Percentiles rank a stretch among this genome's conserved stretches.
Evolutionary conservation across 306 rosid species (phyloP).

Genomic region (Abrus pulchellus): DNA sequence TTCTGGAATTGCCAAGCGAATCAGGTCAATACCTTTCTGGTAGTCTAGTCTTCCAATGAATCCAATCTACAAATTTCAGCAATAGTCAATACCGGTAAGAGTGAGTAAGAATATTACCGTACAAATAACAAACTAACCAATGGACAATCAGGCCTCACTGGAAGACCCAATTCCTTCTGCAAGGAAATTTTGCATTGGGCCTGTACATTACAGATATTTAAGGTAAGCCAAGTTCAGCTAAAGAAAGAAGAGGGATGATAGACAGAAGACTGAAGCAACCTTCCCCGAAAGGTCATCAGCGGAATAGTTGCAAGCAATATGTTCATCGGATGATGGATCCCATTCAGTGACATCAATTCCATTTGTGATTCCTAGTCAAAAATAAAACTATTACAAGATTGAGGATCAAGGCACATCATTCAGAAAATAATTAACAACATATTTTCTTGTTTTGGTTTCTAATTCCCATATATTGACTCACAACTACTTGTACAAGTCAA

Average conservation of each 20-base stretch:
- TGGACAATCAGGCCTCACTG: slow-evolving; percentile 77
- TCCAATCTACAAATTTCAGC: slow-evolving; percentile 74
- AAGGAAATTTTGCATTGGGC: slow-evolving; percentile 75
- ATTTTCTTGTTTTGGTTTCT: slow-evolving; percentile 23
- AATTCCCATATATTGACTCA: slow-evolving; percentile 32
- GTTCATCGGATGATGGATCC: slow-evolving; percentile 79
- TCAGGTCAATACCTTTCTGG: slow-evolving; percentile 92
- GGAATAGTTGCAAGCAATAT: slow-evolving; percentile 70
- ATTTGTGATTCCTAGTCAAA: slow-evolving; percentile 79
- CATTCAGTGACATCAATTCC: slow-evolving; percentile 85
- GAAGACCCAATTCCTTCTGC: slow-evolving; percentile 87
- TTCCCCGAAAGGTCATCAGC: slow-evolving; percentile 79
- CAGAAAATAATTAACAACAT: slow-evolving; percentile 22
- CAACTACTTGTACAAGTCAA: slow-evolving; percentile 12
- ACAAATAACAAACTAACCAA: slow-evolving; percentile 61
- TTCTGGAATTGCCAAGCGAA: slow-evolving; percentile 69
- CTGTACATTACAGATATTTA: slow-evolving; percentile 51
- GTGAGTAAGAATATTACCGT: slow-evolving; percentile 12
- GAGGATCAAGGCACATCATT: slow-evolving; percentile 34
- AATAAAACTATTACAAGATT: slow-evolving; percentile 32
- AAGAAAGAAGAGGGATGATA: slow-evolving; percentile 5
- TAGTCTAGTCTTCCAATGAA: slow-evolving; percentile 87
- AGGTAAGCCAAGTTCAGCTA: slow-evolving; percentile 38
- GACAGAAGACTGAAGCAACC: slow-evolving; percentile 56
- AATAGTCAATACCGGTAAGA: slow-evolving; percentile 35